Evolutionary conservation across 352 stramenopile genomes (phyloP), one percentile per base, ranked within the genome.

Genomic region (Globisporangium orthogonon): DNA sequence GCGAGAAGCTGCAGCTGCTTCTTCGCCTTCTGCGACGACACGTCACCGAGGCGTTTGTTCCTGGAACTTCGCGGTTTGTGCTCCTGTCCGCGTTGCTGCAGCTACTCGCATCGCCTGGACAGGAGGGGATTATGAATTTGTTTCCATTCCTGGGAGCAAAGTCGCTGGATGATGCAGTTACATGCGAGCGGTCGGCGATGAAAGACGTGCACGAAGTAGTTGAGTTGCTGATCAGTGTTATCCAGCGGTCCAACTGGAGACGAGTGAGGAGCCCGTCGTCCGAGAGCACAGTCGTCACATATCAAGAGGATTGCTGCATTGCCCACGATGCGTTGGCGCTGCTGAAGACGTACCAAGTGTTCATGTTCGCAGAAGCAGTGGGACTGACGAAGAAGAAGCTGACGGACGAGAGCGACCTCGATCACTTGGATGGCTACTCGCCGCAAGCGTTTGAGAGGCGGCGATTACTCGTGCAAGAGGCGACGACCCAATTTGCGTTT

Each of bases 321-420:
- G 56, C 66, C 2, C 51, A 66, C 4, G 56, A 69, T 35, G 75
- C 79, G 7, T 70, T 90, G 55, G 56, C 60, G 23, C 50, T 92
- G 15, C 52, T 94, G 43, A 81, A 89, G 51, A 78, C 72, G 9
- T 94, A 92, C 61, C 85, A 94, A 52, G 51, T 91, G 1, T 86
- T 81, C 62, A 35, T 94, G 13, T 67, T 94, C 14, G 78, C 85
- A 40, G 77, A 91, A 73, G 85, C 77, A 41, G 63, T 92, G 0
- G 76, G 87, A 23, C 51, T 87, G 29, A 91, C 78, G 1, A 84
- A 84, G 14, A 76, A 62, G 30, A 72, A 66, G 46, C 41, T 44
- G 17, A 39, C 47, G 13, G 58, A 66, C 10, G 50, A 54, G 3
- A 47, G 51, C n/a, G 43, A 58, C 9, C 13, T 23, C 7, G 58